Conservation (phyloP, 495 filamentous ascomycete genomes). For the Corynascus novoguineensis region DNA sequence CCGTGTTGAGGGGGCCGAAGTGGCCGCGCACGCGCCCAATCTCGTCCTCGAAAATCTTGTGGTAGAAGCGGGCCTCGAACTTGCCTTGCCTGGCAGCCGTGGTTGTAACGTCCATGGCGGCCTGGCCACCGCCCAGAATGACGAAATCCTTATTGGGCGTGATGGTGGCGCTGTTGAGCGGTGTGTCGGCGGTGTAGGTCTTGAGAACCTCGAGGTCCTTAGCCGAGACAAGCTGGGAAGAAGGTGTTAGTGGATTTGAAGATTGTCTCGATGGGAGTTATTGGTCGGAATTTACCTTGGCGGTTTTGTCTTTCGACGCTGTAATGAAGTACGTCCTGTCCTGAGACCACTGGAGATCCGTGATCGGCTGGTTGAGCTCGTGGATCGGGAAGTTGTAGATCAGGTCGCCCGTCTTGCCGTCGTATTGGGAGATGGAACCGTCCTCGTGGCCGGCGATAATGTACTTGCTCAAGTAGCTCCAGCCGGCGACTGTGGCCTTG, state of each 20-base stretch:
- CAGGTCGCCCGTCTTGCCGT: slow-evolving; percentile 85
- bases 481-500: slow-evolving; percentile 95
- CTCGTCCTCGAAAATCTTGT: slow-evolving; percentile 98
- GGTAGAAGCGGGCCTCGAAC: slow-evolving; percentile 98
- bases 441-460: slow-evolving; percentile 98
- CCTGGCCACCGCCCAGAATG: slow-evolving; percentile 94
- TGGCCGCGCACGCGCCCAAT: slow-evolving; percentile 94
- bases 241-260: not conserved
- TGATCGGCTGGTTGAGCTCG: slow-evolving; percentile 77
- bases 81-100: slow-evolving; percentile 91
- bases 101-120: slow-evolving; percentile 98
- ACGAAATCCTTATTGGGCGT: slow-evolving; percentile 94
- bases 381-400: slow-evolving; percentile 74
- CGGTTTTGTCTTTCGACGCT: slow-evolving; percentile 93
- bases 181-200: slow-evolving; percentile 88
- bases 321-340: slow-evolving; percentile 98
- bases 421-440: slow-evolving; percentile 87
- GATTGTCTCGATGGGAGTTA: not conserved
- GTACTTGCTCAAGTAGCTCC: slow-evolving; percentile 85
- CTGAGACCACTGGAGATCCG: slow-evolving; percentile 87
- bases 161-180: slow-evolving; percentile 89
- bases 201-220: slow-evolving; percentile 86
- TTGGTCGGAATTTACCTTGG: slow-evolving; percentile 59
- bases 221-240: slow-evolving; percentile 65
- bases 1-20: slow-evolving; percentile 80